Evolutionary conservation across 169 alveolate species (phyloP).

Genomic region (Eimeria tenella): DNA sequence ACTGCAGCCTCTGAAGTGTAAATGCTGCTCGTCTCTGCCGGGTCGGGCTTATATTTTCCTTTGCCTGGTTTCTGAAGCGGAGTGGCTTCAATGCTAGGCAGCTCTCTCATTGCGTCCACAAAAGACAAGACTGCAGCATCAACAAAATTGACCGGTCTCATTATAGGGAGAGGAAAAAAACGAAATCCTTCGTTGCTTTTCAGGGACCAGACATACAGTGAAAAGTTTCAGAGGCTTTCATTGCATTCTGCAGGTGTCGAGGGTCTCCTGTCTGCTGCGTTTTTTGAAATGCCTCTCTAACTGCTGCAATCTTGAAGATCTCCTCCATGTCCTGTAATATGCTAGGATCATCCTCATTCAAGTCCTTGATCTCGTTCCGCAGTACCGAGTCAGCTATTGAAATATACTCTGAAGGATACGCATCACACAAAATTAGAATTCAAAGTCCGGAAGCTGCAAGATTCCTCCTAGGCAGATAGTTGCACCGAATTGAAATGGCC

Average conservation of each 20-base stretch:
- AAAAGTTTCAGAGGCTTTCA: constrained; percentile 14
- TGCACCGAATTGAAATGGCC: neutral
- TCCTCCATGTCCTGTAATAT: constrained; percentile 22
- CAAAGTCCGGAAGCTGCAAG: neutral
- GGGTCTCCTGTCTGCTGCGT: constrained; percentile 9
- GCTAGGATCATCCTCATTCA: constrained; percentile 28
- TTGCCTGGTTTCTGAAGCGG: constrained; percentile 29
- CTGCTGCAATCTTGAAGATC: neutral
- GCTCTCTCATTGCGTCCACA: constrained; percentile 47
- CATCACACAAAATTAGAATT: neutral
- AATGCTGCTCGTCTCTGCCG: constrained; percentile 39
- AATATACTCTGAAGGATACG: neutral
- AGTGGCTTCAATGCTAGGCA: constrained; percentile 52
- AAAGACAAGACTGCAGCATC: constrained; percentile 11
- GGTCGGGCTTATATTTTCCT: constrained; percentile 6
- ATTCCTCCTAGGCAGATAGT: neutral
- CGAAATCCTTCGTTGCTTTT: no score
- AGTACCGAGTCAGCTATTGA: constrained; percentile 7
- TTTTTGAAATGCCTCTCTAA: constrained; percentile 24
- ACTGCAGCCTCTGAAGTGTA: constrained; percentile 52
- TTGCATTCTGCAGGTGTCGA: constrained; percentile 51
- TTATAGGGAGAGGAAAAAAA: no score
- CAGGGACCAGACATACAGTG: neutral
- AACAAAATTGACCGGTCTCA: neutral
- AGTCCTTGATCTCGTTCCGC: neutral